Evolutionary conservation across 306 rosid species (phyloP).

Genomic region (Glycyrrhiza uralensis): DNA sequence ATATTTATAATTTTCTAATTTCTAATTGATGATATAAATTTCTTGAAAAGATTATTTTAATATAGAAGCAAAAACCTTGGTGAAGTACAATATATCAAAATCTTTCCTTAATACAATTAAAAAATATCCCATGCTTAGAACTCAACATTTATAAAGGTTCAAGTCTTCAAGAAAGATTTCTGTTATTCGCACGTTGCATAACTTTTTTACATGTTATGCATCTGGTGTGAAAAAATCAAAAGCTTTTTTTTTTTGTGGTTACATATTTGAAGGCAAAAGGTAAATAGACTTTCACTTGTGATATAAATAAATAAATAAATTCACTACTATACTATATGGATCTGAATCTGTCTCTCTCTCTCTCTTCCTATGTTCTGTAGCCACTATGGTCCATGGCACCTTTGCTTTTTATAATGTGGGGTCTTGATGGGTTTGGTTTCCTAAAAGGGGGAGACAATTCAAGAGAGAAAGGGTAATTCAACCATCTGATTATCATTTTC

Average conservation of each 20-base stretch:
- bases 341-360: conserved; percentile 13
- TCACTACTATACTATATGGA: background rate
- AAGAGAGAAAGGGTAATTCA: conserved; percentile 23
- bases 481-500: conserved; percentile 11
- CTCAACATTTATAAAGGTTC: background rate
- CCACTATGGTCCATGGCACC: conserved; percentile 15
- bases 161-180: too few species aligned
- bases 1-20: background rate
- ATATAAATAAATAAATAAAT: too few species aligned
- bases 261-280: conserved; percentile 1
- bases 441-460: conserved; percentile 23
- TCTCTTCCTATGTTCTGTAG: conserved; percentile 15
- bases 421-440: conserved; percentile 18
- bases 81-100: background rate
- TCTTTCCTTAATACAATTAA: background rate
- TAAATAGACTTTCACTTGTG: background rate
- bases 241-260: background rate
- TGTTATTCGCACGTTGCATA: background rate
- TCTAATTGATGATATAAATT: background rate
- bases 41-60: background rate
- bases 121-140: background rate
- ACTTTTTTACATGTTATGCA: background rate
- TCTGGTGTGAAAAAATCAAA: background rate
- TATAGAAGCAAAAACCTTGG: background rate
- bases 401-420: conserved; percentile 20